Percentiles rank a stretch among this genome's conserved stretches.
Evolutionary conservation across 805 yeast genomes (phyloP).

Genomic region (Yamadazyma takamatsuzukensis): DNA sequence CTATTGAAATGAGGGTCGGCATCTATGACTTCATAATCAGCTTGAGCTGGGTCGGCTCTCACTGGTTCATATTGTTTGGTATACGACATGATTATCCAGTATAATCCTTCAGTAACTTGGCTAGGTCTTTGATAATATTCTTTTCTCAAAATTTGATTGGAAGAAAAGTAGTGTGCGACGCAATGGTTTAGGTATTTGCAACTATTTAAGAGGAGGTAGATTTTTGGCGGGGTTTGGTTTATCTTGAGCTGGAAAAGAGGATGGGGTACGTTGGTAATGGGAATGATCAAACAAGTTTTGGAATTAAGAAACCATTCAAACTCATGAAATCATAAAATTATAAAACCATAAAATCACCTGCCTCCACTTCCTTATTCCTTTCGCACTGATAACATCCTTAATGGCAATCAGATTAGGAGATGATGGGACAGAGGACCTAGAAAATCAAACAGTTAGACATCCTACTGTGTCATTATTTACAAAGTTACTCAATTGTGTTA

Average conservation of each 20-base stretch:
- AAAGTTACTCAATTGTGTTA: conserved; percentile 25
- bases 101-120: neutral
- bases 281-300: no score
- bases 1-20: conserved; percentile 72
- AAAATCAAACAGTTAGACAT: conserved; percentile 1
- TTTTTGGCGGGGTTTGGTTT: no score
- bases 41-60: conserved; percentile 32
- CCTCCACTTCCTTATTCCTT: no score
- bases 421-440: conserved; percentile 5
- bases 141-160: conserved; percentile 38
- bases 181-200: neutral
- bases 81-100: conserved; percentile 31
- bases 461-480: conserved; percentile 11
- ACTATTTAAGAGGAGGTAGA: no score
- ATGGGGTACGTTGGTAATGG: no score
- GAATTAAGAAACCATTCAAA: no score
- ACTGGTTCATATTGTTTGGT: conserved; percentile 37
- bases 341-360: no score
- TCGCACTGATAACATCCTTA: neutral
- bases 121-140: conserved; percentile 11
- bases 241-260: conserved; percentile 1
- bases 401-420: neutral
- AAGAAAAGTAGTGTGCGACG: conserved; percentile 5
- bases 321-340: no score
- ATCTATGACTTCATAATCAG: conserved; percentile 57